A percentile compares a stretch with the other conserved stretches of the same genome.
These are phyloP conservation scores for Fraxinus dipetala DNA, from an alignment of 305 asterid genomes.

Conservation along the genomic window DNA sequence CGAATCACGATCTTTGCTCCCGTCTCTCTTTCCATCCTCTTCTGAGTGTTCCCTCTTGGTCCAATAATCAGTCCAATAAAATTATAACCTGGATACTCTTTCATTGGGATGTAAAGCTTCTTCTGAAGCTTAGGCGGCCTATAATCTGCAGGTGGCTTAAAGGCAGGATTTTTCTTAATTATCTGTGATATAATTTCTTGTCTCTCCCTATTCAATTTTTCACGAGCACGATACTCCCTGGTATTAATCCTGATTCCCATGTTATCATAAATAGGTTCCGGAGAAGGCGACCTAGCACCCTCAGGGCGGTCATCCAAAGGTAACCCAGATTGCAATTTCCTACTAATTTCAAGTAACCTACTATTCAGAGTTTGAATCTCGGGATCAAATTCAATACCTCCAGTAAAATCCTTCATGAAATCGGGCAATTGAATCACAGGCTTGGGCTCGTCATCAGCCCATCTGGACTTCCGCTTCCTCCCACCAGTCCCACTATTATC, in stretches of 20 bases:
- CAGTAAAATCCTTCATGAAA: no score
- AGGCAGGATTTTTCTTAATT: conserved; percentile 83
- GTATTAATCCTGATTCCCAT: conserved; percentile 87
- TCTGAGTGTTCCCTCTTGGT: conserved; percentile 96
- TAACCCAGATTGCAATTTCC: conserved; percentile 86
- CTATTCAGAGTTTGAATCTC: no score
- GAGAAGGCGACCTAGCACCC: conserved; percentile 94
- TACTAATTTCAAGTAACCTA: conserved; percentile 76
- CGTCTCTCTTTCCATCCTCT: conserved; percentile 90
- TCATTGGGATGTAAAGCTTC: conserved; percentile 89
- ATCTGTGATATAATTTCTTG: conserved; percentile 88
- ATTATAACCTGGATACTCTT: conserved; percentile 92
- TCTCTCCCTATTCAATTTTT: conserved; percentile 78
- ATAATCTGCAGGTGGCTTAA: conserved; percentile 96
- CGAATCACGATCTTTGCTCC: conserved; percentile 94
- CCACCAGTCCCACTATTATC: no score
- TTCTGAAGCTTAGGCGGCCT: conserved; percentile 94
- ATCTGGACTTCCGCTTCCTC: no score
- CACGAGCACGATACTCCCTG: conserved; percentile 90
- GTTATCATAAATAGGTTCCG: conserved; percentile 90
- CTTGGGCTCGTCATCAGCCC: no score
- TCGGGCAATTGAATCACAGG: no score
- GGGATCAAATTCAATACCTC: no score
- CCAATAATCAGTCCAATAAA: conserved; percentile 91
- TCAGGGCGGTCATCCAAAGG: conserved; percentile 83